Conservation (phyloP, 176 grass and related monocot species). For the Chloris gayana region DNA sequence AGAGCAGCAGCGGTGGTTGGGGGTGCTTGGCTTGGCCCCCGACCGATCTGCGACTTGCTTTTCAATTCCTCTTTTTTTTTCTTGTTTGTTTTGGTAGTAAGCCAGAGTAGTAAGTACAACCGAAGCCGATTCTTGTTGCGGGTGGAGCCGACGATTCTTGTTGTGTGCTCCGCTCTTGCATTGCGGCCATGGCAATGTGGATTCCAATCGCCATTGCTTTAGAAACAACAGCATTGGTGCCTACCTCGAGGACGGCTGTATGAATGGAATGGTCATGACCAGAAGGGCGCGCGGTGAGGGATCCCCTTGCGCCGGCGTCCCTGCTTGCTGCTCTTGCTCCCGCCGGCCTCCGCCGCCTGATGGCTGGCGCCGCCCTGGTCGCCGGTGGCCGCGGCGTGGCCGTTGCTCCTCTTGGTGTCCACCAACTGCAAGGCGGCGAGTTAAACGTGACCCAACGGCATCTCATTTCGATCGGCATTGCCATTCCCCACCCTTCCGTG, state of each 20-base stretch:
- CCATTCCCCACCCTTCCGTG: not conserved
- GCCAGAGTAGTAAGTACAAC: constrained; percentile 19
- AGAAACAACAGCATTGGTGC: no score
- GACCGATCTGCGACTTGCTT: constrained; percentile 3
- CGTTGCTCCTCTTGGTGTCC: constrained; percentile 58
- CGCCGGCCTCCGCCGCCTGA: constrained; percentile 13
- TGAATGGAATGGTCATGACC: constrained; percentile 46
- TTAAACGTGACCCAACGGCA: constrained; percentile 52
- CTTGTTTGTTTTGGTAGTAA: constrained; percentile 19
- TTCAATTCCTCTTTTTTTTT: not conserved
- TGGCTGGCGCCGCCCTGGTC: not conserved
- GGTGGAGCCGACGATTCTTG: constrained; percentile 1
- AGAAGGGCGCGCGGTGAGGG: constrained; percentile 73
- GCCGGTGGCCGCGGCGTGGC: constrained; percentile 21
- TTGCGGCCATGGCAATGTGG: not conserved
- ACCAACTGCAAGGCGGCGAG: constrained; percentile 55
- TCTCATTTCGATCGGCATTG: constrained; percentile 2
- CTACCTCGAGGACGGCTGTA: no score
- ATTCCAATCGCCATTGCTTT: not conserved
- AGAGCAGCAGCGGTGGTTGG: constrained; percentile 30
- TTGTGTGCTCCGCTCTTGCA: not conserved
- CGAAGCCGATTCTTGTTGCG: not conserved
- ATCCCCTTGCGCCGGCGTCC: constrained; percentile 71
- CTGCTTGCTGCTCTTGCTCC: constrained; percentile 27
- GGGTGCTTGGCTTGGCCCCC: constrained; percentile 17